Percentiles rank a stretch among this genome's conserved stretches.
Conservation (phyloP, 257 asterid species). For the Nicotiana tabacum region DNA sequence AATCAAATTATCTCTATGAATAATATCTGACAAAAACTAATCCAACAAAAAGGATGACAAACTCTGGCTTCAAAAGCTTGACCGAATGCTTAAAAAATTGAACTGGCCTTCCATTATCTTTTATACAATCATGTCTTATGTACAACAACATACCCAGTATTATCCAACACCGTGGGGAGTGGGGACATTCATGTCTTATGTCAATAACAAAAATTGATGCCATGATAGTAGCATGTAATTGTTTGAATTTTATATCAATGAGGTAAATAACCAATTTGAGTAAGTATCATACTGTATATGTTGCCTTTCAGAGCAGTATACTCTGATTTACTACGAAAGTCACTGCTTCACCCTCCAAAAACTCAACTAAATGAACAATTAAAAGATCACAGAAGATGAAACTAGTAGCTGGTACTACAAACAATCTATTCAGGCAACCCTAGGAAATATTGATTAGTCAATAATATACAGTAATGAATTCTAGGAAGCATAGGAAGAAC, state of each 20-base stretch:
- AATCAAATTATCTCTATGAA: neutral
- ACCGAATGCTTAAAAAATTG: neutral
- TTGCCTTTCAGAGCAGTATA: neutral
- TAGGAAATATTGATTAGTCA: neutral
- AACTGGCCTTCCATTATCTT: neutral
- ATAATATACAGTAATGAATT: neutral
- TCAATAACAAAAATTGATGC: neutral
- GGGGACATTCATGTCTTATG: neutral
- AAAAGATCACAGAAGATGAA: neutral
- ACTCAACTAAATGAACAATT: neutral
- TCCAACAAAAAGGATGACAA: neutral
- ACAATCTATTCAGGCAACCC: neutral
- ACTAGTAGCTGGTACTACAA: neutral
- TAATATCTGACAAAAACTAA: neutral
- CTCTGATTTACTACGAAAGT: neutral
- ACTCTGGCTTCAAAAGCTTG: neutral
- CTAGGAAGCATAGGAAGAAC: conserved; percentile 1
- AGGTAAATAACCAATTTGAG: neutral
- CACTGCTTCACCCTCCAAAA: neutral
- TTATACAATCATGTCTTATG: neutral
- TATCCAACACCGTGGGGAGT: too few species aligned
- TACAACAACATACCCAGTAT: too few species aligned
- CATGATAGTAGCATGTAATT: neutral
- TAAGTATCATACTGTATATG: neutral
- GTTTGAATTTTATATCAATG: neutral